Evolutionary conservation across 2,329 filamentous ascomycete species (phyloP), one percentile per base, ranked within the genome.

Genomic region (Fusarium illudens): DNA sequence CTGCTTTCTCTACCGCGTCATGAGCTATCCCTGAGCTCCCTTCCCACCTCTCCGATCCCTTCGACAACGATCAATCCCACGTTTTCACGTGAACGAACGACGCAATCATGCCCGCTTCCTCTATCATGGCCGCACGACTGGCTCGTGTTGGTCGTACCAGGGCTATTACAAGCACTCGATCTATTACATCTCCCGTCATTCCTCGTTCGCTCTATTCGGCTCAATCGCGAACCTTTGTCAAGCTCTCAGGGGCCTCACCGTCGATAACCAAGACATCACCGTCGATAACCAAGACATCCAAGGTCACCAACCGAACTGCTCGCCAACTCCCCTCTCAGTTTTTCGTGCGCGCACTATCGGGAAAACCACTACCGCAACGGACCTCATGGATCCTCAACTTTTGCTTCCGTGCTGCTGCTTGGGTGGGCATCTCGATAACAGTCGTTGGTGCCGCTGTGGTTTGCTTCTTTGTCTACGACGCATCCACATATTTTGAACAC

Each of bases 391-490:
- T 84, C 4, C 75, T 86, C 59, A 87, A 85, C 74, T 89, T 92
- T 73, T 78, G 88, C 46, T 93, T 92, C 76, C 87, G 91, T 70
- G 84, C 87, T 30, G 90, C 94, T 32, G 79, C 79, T 30, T 80
- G 78, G 77, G 52, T 81, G 25, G 96, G 96, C 36, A 89, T 92
- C 61, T 92, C 95, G 51, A 85, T 96, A 34, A 83, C 90, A 8
- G 84, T 95, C 52, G 78, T 92, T 57, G 90, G 91, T 32, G 81
- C 86, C 4, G 84, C 92, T 6, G 85, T 98, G 7, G 79, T 94
- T 19, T 91, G 85, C 50, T 97, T 99, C 84, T 99, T 99, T 81
- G 72, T 96, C 72, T 99, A 97, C 81, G 96, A 99, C 82, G 91
- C 94, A 10, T 91, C 89, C 49, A 99, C 96, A 13, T 99, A 99